A percentile compares a stretch with the other conserved stretches of the same genome.
phyloP scores from a whole-genome alignment of 1,284 basidiomycete species.

The Cystobasidium sp. region DNA sequence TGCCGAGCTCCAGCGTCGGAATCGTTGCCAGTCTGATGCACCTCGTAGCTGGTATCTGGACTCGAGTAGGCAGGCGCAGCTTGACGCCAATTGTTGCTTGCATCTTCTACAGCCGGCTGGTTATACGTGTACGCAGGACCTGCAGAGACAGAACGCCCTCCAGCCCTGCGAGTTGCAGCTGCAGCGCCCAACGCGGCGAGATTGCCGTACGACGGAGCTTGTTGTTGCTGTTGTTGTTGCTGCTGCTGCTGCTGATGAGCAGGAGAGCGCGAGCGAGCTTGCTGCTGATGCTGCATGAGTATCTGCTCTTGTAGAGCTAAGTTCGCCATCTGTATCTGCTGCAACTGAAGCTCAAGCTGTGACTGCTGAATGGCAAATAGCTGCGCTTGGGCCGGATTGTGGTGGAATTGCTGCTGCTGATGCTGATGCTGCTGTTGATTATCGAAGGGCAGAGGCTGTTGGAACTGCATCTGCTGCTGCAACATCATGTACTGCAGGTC shows the following conservation, averaged over 20 bases:
- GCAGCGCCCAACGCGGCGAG: constrained; percentile 5
- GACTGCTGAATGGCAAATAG: constrained; percentile 40
- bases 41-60: constrained; percentile 8
- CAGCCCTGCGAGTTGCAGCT: background rate
- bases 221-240: background rate
- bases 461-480: constrained; percentile 40
- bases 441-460: constrained; percentile 6
- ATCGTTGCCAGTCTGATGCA: background rate
- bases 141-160: constrained; percentile 20
- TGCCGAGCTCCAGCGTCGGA: background rate
- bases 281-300: constrained; percentile 41
- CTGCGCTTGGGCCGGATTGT: constrained; percentile 30
- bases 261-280: background rate
- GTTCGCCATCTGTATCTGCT: constrained; percentile 43
- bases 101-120: background rate
- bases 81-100: constrained; percentile 5
- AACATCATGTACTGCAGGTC: constrained; percentile 32
- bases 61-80: background rate
- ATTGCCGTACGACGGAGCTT: background rate
- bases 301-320: constrained; percentile 38
- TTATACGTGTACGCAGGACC: constrained; percentile 3
- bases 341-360: constrained; percentile 41
- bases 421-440: constrained; percentile 23
- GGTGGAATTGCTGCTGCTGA: constrained; percentile 6
- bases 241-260: constrained; percentile 14